Conservation (phyloP, 352 stramenopile species). For the Globisporangium perplexum region DNA sequence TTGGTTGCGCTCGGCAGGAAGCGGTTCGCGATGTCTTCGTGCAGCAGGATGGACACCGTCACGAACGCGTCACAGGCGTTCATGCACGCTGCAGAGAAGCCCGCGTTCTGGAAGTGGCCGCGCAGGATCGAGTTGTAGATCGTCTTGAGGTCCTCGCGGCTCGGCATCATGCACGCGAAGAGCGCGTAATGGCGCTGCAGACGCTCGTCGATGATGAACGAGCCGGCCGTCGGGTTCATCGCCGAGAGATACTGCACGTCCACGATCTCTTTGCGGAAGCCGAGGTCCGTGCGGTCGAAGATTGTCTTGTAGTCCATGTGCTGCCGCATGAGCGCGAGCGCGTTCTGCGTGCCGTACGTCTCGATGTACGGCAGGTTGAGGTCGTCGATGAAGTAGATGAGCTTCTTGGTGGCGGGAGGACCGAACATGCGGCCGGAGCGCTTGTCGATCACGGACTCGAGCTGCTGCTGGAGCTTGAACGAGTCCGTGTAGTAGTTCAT, state of each 20-base stretch:
- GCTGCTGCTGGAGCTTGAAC: constrained; percentile 92
- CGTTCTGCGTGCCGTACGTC: constrained; percentile 96
- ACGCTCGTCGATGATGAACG: constrained; percentile 96
- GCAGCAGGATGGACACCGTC: constrained; percentile 87
- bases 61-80: constrained; percentile 85
- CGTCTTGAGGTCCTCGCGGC: constrained; percentile 91
- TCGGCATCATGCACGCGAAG: constrained; percentile 95
- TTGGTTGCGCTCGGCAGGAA: constrained; percentile 96
- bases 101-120: constrained; percentile 89
- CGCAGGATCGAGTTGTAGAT: constrained; percentile 96
- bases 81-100: constrained; percentile 53
- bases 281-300: constrained; percentile 93
- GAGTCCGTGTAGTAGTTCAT: constrained; percentile 98
- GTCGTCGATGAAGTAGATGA: constrained; percentile 97
- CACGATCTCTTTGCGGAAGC: constrained; percentile 96
- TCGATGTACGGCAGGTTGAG: constrained; percentile 97
- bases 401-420: constrained; percentile 92
- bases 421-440: constrained; percentile 94
- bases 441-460: constrained; percentile 97
- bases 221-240: constrained; percentile 96
- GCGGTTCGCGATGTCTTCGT: constrained; percentile 91
- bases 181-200: constrained; percentile 94
- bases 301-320: constrained; percentile 96
- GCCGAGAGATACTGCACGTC: constrained; percentile 95
- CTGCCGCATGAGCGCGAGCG: constrained; percentile 92